Base-by-base conservation (phyloP, 805 yeast genomes). In the Yamadazyma sp. region DNA sequence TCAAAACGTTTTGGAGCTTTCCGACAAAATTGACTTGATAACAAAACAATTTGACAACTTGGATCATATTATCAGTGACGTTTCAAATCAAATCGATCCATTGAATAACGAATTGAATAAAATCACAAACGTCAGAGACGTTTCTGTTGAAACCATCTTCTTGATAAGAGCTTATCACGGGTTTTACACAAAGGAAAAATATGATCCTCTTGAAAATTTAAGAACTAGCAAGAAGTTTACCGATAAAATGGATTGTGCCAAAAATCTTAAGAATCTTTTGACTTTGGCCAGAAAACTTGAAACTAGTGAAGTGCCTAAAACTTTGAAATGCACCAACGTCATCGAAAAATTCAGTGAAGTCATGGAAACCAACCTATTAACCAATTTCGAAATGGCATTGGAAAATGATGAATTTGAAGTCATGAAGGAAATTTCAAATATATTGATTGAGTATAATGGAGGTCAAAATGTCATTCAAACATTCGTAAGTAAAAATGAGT, bases 401-500 rank as follows among this genome's bases (percentile, higher is more conserved):
- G 75, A 78, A 38, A 75, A 74, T 17, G 80, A 78, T 41, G 82
- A 86, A 47, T 74, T 78, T 47, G 65, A 68, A n/a, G 76, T 75
- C 35, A 80, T 93, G 82, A 79, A 76, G 49, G 87, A 81, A 38
- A 74, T 80, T 17, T 86, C 96, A 0, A 77, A 76, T 33, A 75
- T 88, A 12, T 66, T 89, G 32, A 75, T 79, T 35, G 85, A 80
- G 42, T 91, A 80, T 64, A 89, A 91, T 52, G 91, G 87, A 13
- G 96, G 96, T 9, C 70, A 76, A 8, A 80, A 82, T 39, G 91
- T 89, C 7, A 82, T 86, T 7, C 86, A 82, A 52, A 78, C 82
- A 31, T 91, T 86, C 60, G 84, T 89, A 27, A 79, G 78, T 52
- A 87, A 85, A 52, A 86, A 85, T 52, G 83, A 80, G 31, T 83